Conservation (phyloP, 164 flowering plant genomes). For the Aristolochia contorta region DNA sequence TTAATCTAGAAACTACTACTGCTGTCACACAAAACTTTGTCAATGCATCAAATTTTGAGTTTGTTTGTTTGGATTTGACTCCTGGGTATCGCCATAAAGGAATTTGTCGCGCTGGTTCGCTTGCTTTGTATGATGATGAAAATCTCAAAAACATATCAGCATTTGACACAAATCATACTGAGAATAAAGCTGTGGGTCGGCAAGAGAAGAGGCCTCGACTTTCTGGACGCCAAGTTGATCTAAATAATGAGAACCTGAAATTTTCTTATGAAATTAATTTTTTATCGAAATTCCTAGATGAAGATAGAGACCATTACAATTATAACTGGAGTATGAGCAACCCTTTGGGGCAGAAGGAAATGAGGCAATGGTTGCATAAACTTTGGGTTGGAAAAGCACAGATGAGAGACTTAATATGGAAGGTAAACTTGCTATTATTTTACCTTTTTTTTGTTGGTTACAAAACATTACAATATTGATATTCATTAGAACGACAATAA, state of each 20-base stretch:
- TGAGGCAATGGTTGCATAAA: constrained; percentile 81
- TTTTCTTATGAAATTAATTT: constrained; percentile 57
- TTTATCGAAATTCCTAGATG: constrained; percentile 61
- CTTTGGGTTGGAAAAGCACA: constrained; percentile 79
- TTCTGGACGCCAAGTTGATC: constrained; percentile 13
- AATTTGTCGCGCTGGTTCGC: constrained; percentile 89
- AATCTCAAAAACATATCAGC: constrained; percentile 14
- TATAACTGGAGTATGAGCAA: constrained; percentile 69
- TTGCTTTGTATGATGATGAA: constrained; percentile 55
- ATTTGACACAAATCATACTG: constrained; percentile 18
- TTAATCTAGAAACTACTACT: constrained; percentile 79
- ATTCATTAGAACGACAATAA: no score
- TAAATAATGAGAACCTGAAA: constrained; percentile 21
- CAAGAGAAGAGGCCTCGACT: constrained; percentile 51
- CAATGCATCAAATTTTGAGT: constrained; percentile 77
- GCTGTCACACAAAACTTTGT: constrained; percentile 98
- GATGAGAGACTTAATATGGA: constrained; percentile 77
- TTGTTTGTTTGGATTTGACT: constrained; percentile 92
- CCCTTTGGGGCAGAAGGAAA: constrained; percentile 78
- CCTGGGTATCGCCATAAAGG: constrained; percentile 96
- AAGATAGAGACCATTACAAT: constrained; percentile 79
- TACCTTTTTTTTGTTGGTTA: background rate
- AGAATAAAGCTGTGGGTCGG: constrained; percentile 29
- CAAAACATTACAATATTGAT: no score
- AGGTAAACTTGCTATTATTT: constrained; percentile 37